Conservation (phyloP, 345 rosid genomes). For the Carallia pectinifolia region DNA sequence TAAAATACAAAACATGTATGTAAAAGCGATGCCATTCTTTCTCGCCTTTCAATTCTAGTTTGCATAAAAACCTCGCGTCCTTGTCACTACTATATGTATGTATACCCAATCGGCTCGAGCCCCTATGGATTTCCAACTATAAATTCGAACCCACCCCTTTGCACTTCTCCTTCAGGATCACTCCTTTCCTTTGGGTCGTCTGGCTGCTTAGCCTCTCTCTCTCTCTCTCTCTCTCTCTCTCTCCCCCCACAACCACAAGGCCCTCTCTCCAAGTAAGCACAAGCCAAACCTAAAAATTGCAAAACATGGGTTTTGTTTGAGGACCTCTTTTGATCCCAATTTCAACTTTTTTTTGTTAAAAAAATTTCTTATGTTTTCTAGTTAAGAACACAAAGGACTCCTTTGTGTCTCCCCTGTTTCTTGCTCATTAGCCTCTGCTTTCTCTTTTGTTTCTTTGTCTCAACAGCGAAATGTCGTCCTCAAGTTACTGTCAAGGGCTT, state of each 20-base stretch:
- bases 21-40: not conserved
- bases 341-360: not conserved
- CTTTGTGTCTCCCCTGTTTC: not conserved
- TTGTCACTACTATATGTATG: not conserved
- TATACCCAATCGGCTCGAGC: not conserved
- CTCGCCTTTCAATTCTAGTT: not conserved
- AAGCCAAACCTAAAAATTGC: not conserved
- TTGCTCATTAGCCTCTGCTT: slow-evolving; percentile 15
- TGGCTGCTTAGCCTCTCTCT: not conserved
- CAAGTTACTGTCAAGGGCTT: slow-evolving; percentile 45
- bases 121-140: slow-evolving; percentile 22
- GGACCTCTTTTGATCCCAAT: not conserved
- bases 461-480: slow-evolving; percentile 37
- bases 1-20: no score
- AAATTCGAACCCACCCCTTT: slow-evolving; percentile 30
- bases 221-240: not conserved
- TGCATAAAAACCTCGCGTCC: not conserved
- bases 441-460: slow-evolving; percentile 4
- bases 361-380: not conserved
- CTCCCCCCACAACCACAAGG: not conserved
- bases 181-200: not conserved
- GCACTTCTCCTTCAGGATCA: slow-evolving; percentile 29
- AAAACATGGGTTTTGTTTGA: not conserved
- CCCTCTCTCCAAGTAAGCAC: not conserved
- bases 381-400: not conserved